Conservation (phyloP, 495 filamentous ascomycete genomes). For the Penicillium longicatenatum region DNA sequence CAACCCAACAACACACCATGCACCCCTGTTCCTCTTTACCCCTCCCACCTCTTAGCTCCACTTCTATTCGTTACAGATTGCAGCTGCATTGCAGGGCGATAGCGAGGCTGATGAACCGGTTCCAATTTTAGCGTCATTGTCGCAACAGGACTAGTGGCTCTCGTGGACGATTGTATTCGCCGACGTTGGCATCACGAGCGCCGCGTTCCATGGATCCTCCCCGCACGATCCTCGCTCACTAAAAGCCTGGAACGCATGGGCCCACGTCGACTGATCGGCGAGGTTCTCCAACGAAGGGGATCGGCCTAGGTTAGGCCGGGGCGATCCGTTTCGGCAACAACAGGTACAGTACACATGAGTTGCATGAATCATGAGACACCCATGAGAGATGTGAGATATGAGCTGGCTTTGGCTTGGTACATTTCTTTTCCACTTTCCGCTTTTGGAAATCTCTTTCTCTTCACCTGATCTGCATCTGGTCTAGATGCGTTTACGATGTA, state of each 20-base stretch:
- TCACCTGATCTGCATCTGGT: background rate
- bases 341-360: background rate
- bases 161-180: conserved; percentile 92
- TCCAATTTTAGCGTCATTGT: conserved; percentile 70
- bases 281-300: conserved; percentile 67
- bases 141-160: conserved; percentile 82
- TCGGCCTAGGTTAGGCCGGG: conserved; percentile 28
- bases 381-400: conserved; percentile 1
- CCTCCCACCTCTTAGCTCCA: conserved; percentile 1
- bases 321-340: background rate
- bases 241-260: conserved; percentile 65
- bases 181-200: conserved; percentile 72
- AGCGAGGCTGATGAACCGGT: conserved; percentile 28
- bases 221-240: conserved; percentile 59
- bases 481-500: conserved; percentile 7
- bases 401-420: conserved; percentile 3
- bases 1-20: background rate
- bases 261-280: conserved; percentile 74
- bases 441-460: background rate
- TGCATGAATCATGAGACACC: conserved; percentile 10
- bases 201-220: conserved; percentile 54
- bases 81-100: conserved; percentile 1
- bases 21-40: conserved; percentile 2
- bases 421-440: conserved; percentile 1
- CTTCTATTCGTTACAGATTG: conserved; percentile 1